A percentile compares a stretch with the other conserved stretches of the same genome.
Evolutionary conservation across 371 early-diverging fungal species (phyloP).

Genomic region (Caulochytrium protostelioides): DNA sequence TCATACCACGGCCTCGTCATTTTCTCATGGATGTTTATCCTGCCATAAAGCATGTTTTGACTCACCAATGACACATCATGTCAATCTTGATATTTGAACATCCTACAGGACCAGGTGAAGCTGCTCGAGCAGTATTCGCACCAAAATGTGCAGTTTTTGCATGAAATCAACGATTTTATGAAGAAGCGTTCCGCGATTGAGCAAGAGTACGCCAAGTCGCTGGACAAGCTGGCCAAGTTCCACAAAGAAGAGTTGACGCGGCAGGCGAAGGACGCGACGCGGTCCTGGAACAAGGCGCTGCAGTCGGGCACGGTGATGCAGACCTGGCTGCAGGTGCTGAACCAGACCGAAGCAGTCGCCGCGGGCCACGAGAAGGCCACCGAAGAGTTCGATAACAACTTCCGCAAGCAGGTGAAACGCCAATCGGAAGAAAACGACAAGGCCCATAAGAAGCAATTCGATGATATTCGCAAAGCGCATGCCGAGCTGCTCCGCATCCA

Average conservation of each 20-base stretch:
- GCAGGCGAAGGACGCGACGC: slow-evolving; percentile 3
- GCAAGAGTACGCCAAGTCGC: slow-evolving; percentile 11
- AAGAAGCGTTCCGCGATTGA: slow-evolving; percentile 16
- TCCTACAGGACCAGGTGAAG: slow-evolving; percentile 15
- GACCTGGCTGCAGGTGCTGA: slow-evolving; percentile 13
- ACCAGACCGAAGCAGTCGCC: slow-evolving; percentile 13
- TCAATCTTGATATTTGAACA: no score
- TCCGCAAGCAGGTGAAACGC: slow-evolving; percentile 12
- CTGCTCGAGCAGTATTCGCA: slow-evolving; percentile 11
- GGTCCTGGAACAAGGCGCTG: slow-evolving; percentile 8
- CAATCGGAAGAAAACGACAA: slow-evolving; percentile 15
- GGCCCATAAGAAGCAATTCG: slow-evolving; percentile 15
- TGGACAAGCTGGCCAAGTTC: slow-evolving; percentile 12
- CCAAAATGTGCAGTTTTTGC: slow-evolving; percentile 10
- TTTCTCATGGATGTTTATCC: not conserved
- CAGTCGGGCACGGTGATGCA: slow-evolving; percentile 10
- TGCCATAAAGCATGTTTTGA: not conserved
- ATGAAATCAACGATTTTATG: slow-evolving; percentile 16
- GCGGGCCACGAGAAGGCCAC: slow-evolving; percentile 4
- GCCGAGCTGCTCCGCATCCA: slow-evolving; percentile 11
- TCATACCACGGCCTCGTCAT: no score
- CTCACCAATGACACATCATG: no score
- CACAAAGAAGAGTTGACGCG: slow-evolving; percentile 12
- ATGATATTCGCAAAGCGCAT: slow-evolving; percentile 12
- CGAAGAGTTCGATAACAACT: slow-evolving; percentile 12